Evolutionary conservation across 148 eudicot species (phyloP).

Genomic region (Agrostemma githago): DNA sequence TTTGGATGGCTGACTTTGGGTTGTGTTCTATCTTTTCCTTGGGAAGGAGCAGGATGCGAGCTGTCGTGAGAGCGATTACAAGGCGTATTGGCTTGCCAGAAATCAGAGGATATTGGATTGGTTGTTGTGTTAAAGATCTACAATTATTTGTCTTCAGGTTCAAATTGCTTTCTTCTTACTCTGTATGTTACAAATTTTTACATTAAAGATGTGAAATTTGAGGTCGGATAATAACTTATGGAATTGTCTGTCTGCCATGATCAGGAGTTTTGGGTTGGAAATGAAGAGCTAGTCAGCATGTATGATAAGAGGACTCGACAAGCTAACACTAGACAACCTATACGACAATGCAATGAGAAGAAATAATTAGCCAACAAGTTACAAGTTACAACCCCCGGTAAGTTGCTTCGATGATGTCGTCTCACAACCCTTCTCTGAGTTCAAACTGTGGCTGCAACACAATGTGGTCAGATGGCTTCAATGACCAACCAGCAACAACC

Average conservation of each 20-base stretch:
- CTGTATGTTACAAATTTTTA: neutral
- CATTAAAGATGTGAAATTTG: constrained; percentile 6
- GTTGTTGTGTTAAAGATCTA: constrained; percentile 82
- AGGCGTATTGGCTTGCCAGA: constrained; percentile 70
- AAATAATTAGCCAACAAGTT: constrained; percentile 67
- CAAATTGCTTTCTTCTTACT: constrained; percentile 9
- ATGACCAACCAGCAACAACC: constrained; percentile 72
- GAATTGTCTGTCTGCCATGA: too few relatives aligned
- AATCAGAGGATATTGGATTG: constrained; percentile 87
- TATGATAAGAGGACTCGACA: constrained; percentile 76
- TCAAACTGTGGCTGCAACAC: constrained; percentile 60
- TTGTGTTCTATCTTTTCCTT: constrained; percentile 20
- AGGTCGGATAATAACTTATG: constrained; percentile 9
- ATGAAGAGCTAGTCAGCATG: constrained; percentile 85
- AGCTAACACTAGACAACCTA: constrained; percentile 80
- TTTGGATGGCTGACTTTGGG: neutral
- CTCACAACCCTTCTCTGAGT: constrained; percentile 59
- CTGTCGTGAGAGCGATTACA: constrained; percentile 72
- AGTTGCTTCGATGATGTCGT: constrained; percentile 45
- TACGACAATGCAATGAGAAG: constrained; percentile 92
- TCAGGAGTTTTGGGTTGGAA: constrained; percentile 99
- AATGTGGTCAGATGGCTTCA: constrained; percentile 63
- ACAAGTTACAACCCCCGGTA: constrained; percentile 98
- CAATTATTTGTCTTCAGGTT: constrained; percentile 98
- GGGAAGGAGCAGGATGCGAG: constrained; percentile 84